These are phyloP conservation scores for Ambrosia hybrid DNA, from an alignment of 140 eudicot species.

Conservation along the genomic window DNA sequence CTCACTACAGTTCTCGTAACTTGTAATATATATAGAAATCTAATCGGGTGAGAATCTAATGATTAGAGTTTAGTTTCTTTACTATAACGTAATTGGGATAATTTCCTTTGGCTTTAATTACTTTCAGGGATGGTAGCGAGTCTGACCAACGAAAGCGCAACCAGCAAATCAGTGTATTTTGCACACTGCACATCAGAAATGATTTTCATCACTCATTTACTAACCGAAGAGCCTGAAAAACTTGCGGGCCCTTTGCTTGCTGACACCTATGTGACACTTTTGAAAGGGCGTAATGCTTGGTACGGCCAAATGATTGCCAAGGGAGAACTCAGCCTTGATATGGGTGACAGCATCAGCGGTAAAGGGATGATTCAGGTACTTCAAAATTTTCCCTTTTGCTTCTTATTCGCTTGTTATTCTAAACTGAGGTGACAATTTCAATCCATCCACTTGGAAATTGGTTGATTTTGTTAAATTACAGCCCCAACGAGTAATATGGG, in stretches of 20 bases:
- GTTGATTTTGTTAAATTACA: too few species aligned
- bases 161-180: slow-evolving; percentile 89
- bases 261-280: slow-evolving; percentile 78
- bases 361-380: slow-evolving; percentile 88
- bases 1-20: too few species aligned
- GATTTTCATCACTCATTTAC: slow-evolving; percentile 86
- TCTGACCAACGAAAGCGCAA: slow-evolving; percentile 87
- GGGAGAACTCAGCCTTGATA: slow-evolving; percentile 73
- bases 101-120: not conserved
- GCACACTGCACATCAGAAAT: slow-evolving; percentile 95
- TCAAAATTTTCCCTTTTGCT: not conserved
- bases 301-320: slow-evolving; percentile 92
- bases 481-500: too few species aligned
- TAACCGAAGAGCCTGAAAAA: slow-evolving; percentile 87
- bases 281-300: slow-evolving; percentile 96
- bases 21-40: too few species aligned
- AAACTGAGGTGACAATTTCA: too few species aligned
- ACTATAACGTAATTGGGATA: not conserved
- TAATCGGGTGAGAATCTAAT: not conserved
- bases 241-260: slow-evolving; percentile 94
- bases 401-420: too few species aligned
- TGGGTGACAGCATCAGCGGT: slow-evolving; percentile 91
- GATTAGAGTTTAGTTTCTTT: not conserved
- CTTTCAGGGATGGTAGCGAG: slow-evolving; percentile 83
- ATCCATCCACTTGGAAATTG: too few species aligned